Conservation (phyloP, 805 yeast species). For the Barnettozyma pratensis region DNA sequence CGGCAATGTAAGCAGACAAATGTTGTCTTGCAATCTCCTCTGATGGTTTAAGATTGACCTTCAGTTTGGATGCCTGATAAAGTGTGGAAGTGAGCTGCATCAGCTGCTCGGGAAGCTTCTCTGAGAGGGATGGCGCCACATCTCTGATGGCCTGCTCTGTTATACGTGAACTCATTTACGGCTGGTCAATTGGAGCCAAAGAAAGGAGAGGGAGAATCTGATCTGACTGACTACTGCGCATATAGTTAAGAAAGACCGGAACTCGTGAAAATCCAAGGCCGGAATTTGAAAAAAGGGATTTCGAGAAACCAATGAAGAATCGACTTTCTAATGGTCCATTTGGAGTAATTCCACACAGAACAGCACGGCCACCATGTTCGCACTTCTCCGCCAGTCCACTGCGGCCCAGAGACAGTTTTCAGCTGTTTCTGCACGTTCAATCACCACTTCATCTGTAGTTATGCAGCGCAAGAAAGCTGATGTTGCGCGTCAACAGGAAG, state of each 20-base stretch:
- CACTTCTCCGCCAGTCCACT: too few relatives aligned
- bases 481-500: conserved; percentile 16
- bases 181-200: background rate
- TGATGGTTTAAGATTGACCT: conserved; percentile 41
- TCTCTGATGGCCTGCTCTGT: conserved; percentile 39
- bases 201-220: background rate
- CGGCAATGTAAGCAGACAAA: conserved; percentile 59
- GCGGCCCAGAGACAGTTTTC: too few relatives aligned
- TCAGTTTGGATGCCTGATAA: conserved; percentile 46
- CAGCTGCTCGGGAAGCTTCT: conserved; percentile 38
- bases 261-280: background rate
- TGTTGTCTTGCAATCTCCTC: conserved; percentile 66
- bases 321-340: too few relatives aligned
- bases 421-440: background rate
- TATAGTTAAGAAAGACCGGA: background rate
- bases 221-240: background rate
- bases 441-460: background rate
- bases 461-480: conserved; percentile 4
- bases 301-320: too few relatives aligned
- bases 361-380: too few relatives aligned
- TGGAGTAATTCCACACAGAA: too few relatives aligned
- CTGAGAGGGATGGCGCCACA: conserved; percentile 43
- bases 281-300: too few relatives aligned
- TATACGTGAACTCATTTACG: conserved; percentile 24
- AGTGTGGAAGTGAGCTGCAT: conserved; percentile 25